Percentiles rank a stretch among this genome's conserved stretches.
Evolutionary conservation across 495 filamentous ascomycete species (phyloP).

Genomic region (Hyaloscypha bicolor): DNA sequence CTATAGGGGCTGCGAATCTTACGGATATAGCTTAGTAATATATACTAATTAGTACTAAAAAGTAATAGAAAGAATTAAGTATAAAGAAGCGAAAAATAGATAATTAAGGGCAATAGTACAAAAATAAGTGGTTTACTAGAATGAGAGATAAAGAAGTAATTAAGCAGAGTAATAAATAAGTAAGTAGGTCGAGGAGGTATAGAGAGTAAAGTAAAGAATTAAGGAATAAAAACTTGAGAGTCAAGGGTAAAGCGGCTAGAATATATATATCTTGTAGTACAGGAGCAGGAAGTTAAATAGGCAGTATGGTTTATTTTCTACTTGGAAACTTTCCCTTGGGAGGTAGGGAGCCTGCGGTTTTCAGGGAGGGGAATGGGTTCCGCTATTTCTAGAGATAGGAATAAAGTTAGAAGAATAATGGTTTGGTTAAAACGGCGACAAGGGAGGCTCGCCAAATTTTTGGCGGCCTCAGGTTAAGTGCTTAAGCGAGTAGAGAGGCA

Average conservation of each 20-base stretch:
- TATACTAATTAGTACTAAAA: no score
- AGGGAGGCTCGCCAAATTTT: neutral
- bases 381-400: neutral
- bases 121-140: neutral
- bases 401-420: neutral
- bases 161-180: neutral
- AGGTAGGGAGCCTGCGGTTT: neutral
- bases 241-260: neutral
- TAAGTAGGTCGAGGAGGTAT: neutral
- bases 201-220: neutral
- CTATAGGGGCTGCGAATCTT: no score
- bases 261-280: constrained; percentile 5
- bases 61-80: neutral
- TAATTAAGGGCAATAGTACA: neutral
- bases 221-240: constrained; percentile 1
- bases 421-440: neutral
- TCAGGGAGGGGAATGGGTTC: neutral
- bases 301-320: neutral
- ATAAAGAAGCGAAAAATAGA: neutral
- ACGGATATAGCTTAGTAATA: no score
- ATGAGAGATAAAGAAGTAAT: constrained; percentile 1
- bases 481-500: constrained; percentile 1
- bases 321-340: constrained; percentile 3
- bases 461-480: constrained; percentile 3
- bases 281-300: neutral